These are phyloP conservation scores for Candida ulmi DNA, from an alignment of 805 yeast genomes.

Conservation along the genomic window DNA sequence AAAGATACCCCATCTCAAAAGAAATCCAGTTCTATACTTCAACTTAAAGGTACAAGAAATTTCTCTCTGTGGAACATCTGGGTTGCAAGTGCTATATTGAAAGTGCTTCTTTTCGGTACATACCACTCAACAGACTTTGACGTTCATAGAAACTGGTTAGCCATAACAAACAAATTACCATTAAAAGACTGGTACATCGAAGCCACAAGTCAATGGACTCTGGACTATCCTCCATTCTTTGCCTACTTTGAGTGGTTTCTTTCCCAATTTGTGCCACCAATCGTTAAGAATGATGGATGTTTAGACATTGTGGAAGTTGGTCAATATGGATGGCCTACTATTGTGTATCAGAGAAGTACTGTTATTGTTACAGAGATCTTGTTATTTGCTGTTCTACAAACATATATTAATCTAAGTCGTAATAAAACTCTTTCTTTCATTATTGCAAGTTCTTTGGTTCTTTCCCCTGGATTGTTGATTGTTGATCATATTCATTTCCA, in stretches of 20 bases:
- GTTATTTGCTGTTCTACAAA: constrained; percentile 64
- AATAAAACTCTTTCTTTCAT: constrained; percentile 50
- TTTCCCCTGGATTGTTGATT: constrained; percentile 86
- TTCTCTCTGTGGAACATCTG: constrained; percentile 61
- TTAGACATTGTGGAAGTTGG: constrained; percentile 64
- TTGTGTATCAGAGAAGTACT: constrained; percentile 74
- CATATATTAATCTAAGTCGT: constrained; percentile 51
- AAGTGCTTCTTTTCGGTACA: constrained; percentile 62
- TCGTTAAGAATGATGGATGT: constrained; percentile 70
- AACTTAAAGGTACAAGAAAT: constrained; percentile 16
- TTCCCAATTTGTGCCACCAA: constrained; percentile 61
- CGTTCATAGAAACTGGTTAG: constrained; percentile 96
- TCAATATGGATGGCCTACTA: constrained; percentile 68
- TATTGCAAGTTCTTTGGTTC: constrained; percentile 71
- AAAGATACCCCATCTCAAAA: too few species aligned
- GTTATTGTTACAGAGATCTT: constrained; percentile 76
- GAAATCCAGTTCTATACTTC: too few species aligned
- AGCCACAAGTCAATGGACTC: constrained; percentile 78
- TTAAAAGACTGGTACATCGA: constrained; percentile 79
- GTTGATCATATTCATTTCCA: constrained; percentile 97
- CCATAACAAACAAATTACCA: constrained; percentile 77
- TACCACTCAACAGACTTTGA: constrained; percentile 96
- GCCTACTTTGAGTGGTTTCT: constrained; percentile 90
- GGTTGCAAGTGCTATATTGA: constrained; percentile 56
- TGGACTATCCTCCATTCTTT: constrained; percentile 96